Evolutionary conservation across 495 filamentous ascomycete genomes (phyloP), one percentile per base, ranked within the genome.

Genomic region (Aspergillus cristatus): DNA sequence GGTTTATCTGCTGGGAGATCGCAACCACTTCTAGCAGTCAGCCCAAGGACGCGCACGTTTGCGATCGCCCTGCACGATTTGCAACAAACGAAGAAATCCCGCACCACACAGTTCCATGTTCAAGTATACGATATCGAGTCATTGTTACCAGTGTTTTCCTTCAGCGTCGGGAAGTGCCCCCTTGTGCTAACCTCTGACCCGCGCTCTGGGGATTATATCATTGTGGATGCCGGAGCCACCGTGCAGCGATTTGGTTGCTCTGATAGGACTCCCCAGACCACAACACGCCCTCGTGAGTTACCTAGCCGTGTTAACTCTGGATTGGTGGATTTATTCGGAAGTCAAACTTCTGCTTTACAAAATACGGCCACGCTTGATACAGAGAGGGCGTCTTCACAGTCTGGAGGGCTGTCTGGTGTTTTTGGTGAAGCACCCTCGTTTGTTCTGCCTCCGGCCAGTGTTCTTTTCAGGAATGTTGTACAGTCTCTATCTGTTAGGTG

Each of bases 391-490:
- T 69, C 81, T 15, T 70, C 84, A 15, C 62, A 78, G 18, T 67
- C 68, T 28, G 78, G 85, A 48, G 75, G 75, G 42, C 60, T 95
- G 34, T 71, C 81, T 10, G 68, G 75, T 42, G 70, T 93, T 7
- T 91, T 94, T 54, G 78, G 86, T 38, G 70, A 72, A 22, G 78
- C 74, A 1, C 80, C 84, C 16, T 71, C 84, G 6, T 85, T 80
- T 58, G 79, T 82, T 7, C 69, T 91, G 60, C 84, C 85, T 18
- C 76, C 84, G 28, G 76, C 91, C 29, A 73, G 75, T 36, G 79
- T 86, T 36, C 64, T 93, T 49, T 93, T 94, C 54, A 74, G 80
- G 45, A 75, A 78, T 38, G 81, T 95, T 13, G 77, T 70, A 14
- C 54, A 61, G 35, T 55, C 57, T 18, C 37, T 69, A 6, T 32